A percentile compares a stretch with the other conserved stretches of the same genome.
Conservation (phyloP, 768 basidiomycete species). For the Suillus luteus region DNA sequence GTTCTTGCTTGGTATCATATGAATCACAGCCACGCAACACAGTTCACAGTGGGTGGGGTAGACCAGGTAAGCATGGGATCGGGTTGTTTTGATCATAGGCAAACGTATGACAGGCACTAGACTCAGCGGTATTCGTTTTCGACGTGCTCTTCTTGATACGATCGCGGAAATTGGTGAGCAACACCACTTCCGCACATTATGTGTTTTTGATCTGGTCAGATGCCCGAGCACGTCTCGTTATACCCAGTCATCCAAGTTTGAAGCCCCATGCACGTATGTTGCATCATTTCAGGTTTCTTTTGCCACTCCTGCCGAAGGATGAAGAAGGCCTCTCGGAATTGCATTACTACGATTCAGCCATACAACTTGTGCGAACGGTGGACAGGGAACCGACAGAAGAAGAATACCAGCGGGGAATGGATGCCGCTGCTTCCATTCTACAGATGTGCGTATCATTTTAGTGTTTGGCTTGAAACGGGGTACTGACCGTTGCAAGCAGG, state of each 20-base stretch:
- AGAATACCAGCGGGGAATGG: slow-evolving; percentile 66
- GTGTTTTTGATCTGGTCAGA: slow-evolving; percentile 42
- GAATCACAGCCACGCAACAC: slow-evolving; percentile 70
- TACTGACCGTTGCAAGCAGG: slow-evolving; percentile 34
- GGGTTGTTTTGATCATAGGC: background rate
- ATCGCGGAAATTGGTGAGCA: slow-evolving; percentile 66
- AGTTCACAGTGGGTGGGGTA: slow-evolving; percentile 74
- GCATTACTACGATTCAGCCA: slow-evolving; percentile 76
- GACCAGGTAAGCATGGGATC: slow-evolving; percentile 50
- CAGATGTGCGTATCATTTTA: slow-evolving; percentile 48
- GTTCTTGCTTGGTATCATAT: slow-evolving; percentile 69
- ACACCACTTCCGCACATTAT: background rate
- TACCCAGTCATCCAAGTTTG: slow-evolving; percentile 68
- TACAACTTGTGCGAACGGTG: slow-evolving; percentile 70
- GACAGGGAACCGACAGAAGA: slow-evolving; percentile 60
- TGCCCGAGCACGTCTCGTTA: slow-evolving; percentile 65
- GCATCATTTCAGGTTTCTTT: slow-evolving; percentile 77
- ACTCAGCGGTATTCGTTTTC: slow-evolving; percentile 62
- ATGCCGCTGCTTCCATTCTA: slow-evolving; percentile 61
- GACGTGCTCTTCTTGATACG: slow-evolving; percentile 69
- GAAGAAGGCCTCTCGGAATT: slow-evolving; percentile 67
- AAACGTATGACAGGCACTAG: slow-evolving; percentile 51
- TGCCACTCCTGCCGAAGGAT: slow-evolving; percentile 59
- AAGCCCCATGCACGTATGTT: slow-evolving; percentile 78
- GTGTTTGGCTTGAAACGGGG: background rate